Evolutionary conservation across 192 early-diverging fungal genomes (phyloP), one percentile per base, ranked within the genome.

Genomic region (Spinellus fusiger): DNA sequence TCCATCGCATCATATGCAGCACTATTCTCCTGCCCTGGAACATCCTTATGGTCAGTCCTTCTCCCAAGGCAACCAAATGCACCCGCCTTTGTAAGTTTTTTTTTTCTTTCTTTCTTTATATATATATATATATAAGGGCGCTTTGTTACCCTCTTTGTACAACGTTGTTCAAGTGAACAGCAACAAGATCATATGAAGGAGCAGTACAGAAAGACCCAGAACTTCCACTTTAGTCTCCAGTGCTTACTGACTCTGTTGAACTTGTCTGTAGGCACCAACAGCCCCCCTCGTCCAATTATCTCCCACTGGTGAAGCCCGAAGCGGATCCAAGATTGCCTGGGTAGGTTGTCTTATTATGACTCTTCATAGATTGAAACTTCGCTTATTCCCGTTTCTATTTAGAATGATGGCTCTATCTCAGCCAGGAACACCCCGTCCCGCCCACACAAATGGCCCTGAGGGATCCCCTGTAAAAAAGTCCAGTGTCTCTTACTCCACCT

Each of bases 281-380:
- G 18, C 59, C 59, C 49, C 26, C 54, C 31, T 34, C 59, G 51
- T 25, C 26, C 34, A 49, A 26, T 49, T 64, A 54, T 37, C 37
- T 64, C 9, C 44, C 62, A 31, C 40, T 38, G 23, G 49, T 28
- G 25, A 54, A 64, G 27, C 29, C 38, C 23, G 53, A 54, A 48
- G 54, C 62, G n/a, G 62, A 64, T 64, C 62, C 62, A 49, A 54
- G 62, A 15, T 64, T 64, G 29, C 62, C 62, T 55, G 62, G 62
- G 62, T 64, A 64, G 49, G 52, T 62, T 52, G 50, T 22, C 31
- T 20, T 32, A 32, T 49, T 8, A 33, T 22, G 20, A 9, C 29
- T 49, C 4, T 34, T 33, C 33, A 34, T 32, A 10, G 9, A 34
- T 15, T 13, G 32, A 12, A 16, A 22, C 8, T 32, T 25, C 12